Conservation (phyloP, 768 basidiomycete genomes). For the Clitopilus hobsonii region DNA sequence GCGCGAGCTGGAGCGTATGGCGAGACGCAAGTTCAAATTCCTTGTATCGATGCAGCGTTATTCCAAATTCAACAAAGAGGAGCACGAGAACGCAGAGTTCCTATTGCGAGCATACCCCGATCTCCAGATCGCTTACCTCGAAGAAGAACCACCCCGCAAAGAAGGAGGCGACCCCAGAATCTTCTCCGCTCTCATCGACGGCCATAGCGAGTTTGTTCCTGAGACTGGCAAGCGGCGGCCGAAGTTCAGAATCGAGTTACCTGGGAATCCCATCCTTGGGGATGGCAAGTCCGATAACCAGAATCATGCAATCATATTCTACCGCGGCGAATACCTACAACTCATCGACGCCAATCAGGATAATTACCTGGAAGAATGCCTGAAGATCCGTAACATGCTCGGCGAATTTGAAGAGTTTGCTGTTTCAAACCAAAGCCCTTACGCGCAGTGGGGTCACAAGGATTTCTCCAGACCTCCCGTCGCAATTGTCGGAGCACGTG, state of each 20-base stretch:
- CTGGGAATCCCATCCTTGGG: constrained; percentile 97
- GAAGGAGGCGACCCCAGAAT: constrained; percentile 94
- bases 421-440: constrained; percentile 84
- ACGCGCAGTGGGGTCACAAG: constrained; percentile 84
- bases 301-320: constrained; percentile 99
- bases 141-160: constrained; percentile 91
- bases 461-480: constrained; percentile 88
- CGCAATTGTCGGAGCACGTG: constrained; percentile 96
- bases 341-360: constrained; percentile 99
- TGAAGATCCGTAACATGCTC: constrained; percentile 98
- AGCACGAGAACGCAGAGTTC: constrained; percentile 98
- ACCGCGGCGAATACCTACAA: constrained; percentile 98
- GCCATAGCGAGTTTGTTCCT: constrained; percentile 92
- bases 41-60: constrained; percentile 99
- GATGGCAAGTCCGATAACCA: constrained; percentile 99
- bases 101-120: constrained; percentile 96
- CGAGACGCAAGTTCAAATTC: constrained; percentile 97
- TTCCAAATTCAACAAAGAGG: constrained; percentile 99
- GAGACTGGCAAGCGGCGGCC: constrained; percentile 86
- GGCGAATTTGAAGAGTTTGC: constrained; percentile 95
- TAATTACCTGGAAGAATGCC: constrained; percentile 98
- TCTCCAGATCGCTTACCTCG: constrained; percentile 96
- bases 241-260: constrained; percentile 97
- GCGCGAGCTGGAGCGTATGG: constrained; percentile 95
- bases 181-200: constrained; percentile 95